Evolutionary conservation across 2,329 filamentous ascomycete species (phyloP).

Genomic region (Aspergillus ibericus): DNA sequence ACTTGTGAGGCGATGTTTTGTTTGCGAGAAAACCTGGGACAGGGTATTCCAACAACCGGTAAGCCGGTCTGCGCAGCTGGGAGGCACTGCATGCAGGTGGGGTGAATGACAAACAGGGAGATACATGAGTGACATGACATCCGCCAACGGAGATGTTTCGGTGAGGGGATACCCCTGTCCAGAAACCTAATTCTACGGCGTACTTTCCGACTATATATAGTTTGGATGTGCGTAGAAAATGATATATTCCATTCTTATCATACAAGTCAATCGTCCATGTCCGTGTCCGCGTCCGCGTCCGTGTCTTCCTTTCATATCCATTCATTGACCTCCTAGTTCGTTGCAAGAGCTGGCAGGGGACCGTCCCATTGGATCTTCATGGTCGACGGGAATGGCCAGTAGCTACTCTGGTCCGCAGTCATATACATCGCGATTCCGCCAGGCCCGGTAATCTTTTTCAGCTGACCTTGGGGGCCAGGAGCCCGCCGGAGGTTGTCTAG

Average conservation of each 20-base stretch:
- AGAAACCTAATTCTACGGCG: neutral
- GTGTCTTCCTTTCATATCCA: neutral
- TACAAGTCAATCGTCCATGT: neutral
- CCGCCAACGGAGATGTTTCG: neutral
- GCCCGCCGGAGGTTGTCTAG: conserved; percentile 44
- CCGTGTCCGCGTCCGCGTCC: neutral
- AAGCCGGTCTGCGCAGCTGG: neutral
- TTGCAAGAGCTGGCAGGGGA: conserved; percentile 26
- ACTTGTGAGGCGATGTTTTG: too few species aligned
- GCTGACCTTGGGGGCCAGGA: conserved; percentile 41
- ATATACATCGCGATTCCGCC: conserved; percentile 47
- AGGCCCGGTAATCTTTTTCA: conserved; percentile 41
- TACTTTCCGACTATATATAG: neutral
- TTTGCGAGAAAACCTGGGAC: too few species aligned
- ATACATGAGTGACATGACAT: neutral
- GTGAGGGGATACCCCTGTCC: neutral
- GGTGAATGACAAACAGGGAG: conserved; percentile 1
- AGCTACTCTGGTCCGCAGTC: conserved; percentile 44
- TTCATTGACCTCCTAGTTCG: conserved; percentile 5
- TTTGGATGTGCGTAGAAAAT: neutral
- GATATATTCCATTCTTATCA: neutral
- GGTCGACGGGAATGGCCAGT: conserved; percentile 45
- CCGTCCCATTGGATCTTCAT: conserved; percentile 49
- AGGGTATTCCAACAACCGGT: too few species aligned
- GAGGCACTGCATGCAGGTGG: neutral